Evolutionary conservation across 768 basidiomycete genomes (phyloP), one percentile per base, ranked within the genome.

Genomic region (Hericium erinaceus): DNA sequence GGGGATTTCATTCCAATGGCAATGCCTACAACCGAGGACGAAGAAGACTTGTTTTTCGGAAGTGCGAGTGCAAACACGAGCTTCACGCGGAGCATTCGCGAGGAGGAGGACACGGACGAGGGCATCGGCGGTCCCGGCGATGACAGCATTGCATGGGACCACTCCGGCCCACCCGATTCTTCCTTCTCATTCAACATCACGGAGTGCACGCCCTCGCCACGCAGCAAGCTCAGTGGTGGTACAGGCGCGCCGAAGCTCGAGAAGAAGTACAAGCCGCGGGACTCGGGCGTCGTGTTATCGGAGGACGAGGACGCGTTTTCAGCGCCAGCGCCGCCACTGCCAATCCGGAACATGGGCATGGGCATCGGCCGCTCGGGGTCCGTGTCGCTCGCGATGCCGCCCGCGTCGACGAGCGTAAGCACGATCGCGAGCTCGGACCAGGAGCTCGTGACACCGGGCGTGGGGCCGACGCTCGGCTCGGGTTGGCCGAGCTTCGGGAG

Each of bases 201-300:
- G 1, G 74, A 75, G 24, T 75, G 73, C 44, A 84, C 84, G 0
- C 85, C 87, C 12, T 82, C 78, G 37, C 86, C 79, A 67, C 74
- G 26, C 65, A 75, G 58, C 72, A 75, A 70, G 70, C 70, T 63
- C 49, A 61, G 64, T 65, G 6, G 9, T 33, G 55, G 64, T 58
- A 53, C 64, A 64, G 59, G 56, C 66, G 52, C 2, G 64, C 75
- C 60, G 39, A 56, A 61, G 16, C 54, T 68, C 20, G 64, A 68
- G 28, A 81, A 79, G 65, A 92, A 91, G 69, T 89, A 80, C 71
- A 80, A 80, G 55, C 79, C 81, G n/a, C 75, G 82, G 12, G 86
- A 89, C 67, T 87, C 86, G 1, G 81, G 84, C 12, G 71, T 85
- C 41, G 78, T 74, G 7, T 67, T 85, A 4, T 82, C 78, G 62